A percentile compares a stretch with the other conserved stretches of the same genome.
phyloP scores from a whole-genome alignment of 2,329 filamentous ascomycete genomes.

The Knufia fluminis region DNA sequence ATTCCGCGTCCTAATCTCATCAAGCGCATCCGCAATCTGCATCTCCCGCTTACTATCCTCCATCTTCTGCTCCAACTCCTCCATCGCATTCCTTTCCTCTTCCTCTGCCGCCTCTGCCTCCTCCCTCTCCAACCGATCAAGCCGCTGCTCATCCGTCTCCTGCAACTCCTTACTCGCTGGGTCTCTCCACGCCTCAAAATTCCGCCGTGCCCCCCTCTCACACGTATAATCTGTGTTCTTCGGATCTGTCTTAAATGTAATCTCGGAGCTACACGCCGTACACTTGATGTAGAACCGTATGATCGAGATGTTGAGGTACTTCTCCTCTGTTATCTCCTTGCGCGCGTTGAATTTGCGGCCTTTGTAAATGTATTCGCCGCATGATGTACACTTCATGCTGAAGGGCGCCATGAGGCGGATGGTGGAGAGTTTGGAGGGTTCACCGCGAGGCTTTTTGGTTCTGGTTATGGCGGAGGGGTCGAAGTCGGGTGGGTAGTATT shows the following conservation, averaged over 20 bases:
- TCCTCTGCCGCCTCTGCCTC: conserved; percentile 54
- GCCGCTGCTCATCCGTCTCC: conserved; percentile 77
- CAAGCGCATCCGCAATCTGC: conserved; percentile 88
- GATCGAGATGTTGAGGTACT: conserved; percentile 79
- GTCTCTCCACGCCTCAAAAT: conserved; percentile 84
- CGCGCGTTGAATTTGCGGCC: conserved; percentile 91
- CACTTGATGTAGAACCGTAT: conserved; percentile 88
- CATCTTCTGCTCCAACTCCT: conserved; percentile 87
- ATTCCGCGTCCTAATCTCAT: conserved; percentile 88
- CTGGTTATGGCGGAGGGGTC: conserved; percentile 74
- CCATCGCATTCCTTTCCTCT: conserved; percentile 83
- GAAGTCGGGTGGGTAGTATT: conserved; percentile 64
- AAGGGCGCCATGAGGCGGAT: conserved; percentile 89
- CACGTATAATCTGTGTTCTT: conserved; percentile 86
- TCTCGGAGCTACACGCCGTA: conserved; percentile 75
- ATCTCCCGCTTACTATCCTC: conserved; percentile 89
- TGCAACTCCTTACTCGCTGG: conserved; percentile 47
- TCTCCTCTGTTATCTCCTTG: conserved; percentile 85
- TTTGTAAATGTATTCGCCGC: conserved; percentile 74
- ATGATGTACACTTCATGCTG: conserved; percentile 62
- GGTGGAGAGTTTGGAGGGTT: too few relatives aligned
- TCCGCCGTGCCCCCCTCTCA: conserved; percentile 76
- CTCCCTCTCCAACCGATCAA: conserved; percentile 74
- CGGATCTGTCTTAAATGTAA: conserved; percentile 89
- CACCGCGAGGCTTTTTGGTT: conserved; percentile 48